Base-by-base conservation (phyloP, 2,329 filamentous ascomycete species). In the Pseudogymnoascus sp. region DNA sequence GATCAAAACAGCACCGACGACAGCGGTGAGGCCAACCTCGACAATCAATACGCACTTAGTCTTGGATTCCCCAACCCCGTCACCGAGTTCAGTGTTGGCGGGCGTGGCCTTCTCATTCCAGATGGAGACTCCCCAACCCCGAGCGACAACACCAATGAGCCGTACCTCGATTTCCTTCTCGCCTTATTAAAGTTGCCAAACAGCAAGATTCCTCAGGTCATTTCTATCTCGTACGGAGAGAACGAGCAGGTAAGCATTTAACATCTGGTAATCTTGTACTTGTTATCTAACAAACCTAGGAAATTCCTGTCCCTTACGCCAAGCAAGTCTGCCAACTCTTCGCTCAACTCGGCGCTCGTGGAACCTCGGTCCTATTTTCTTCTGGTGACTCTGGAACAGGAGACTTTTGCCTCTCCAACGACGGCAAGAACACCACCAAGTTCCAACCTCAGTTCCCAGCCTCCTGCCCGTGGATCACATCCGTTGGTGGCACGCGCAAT, bases 391-490 rank as follows among this genome's bases (percentile, higher is more conserved):
- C 73, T 41, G 85, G 85, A 39, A 34, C 61, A 11, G 63, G 63
- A 57, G 70, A 82, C 68, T 80, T 78, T 21, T 89, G 86, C 75
- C 74, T 77, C 62, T 79, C 79, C 66, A 85, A 85, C 69, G 83
- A 88, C 64, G 85, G 85, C 23, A 77, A 74, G 43, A 78, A 82
- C 64, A 79, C 76, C 3, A 79, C 79, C 16, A 77, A 80, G 16
- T 84, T 86, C 70, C 77, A 84, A 39, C 80, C 85, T 1, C 80
- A 79, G 1, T 90, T 89, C 74, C 87, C 87, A 0, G 82, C 81
- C 0, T 81, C 81, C 0, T 90, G 87, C 69, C 87, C 86, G 0
- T 90, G 82, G 72, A 81, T 89, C n/a, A 89, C 87, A 1, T 75
- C 81, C 2, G 81, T 90, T 1, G 87, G 87, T n/a, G 86, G 84